Evolutionary conservation across 192 early-diverging fungal species (phyloP), one percentile per base, ranked within the genome.

Genomic region (Rhizoclosmatium sp.): DNA sequence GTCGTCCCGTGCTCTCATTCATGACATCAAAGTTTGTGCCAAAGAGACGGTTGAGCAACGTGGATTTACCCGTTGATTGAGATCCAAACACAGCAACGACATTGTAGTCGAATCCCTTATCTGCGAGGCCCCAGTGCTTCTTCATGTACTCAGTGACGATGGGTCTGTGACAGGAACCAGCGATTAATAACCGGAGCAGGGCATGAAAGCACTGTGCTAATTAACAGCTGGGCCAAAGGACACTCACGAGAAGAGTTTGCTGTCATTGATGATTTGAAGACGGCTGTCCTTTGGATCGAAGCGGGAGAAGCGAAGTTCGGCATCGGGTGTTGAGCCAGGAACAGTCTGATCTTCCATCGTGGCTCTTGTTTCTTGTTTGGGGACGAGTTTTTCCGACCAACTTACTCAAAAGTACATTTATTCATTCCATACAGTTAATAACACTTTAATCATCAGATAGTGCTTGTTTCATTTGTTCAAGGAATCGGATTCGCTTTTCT

Each of bases 31-130:
- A 99, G 61, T 83, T 84, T 41, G 98, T 98, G 23, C 94, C 94
- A 86, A 99, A 99, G 59, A 99, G 88, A 46, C 93, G 84, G 82
- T 99, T 99, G 40, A 99, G 85, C 47, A 99, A 88, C 47, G 98
- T 99, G 91, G 94, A 96, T 78, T 99, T 99, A 49, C 98, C 98
- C 3, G 97, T 98, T 87, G 93, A 95, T 84, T 99, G 98, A 47
- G 96, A 98, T 66, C 98, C 98, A 90, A 99, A 98, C 44, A 99
- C 97, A 19, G 98, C 96, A 3, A 98, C 94, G 19, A 99, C 86
- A 82, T 98, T 93, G 81, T 99, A 99, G 82, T 98, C 92, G 75
- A 99, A 99, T 19, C 98, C 98, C 51, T 84, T 85, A 44, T 95
- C 92, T 23, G 81, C 83, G 3, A 99, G 83, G 21, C 85, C 59